Percentiles rank a stretch among this genome's conserved stretches.
These are phyloP conservation scores for Flaveria floridana DNA, from an alignment of 140 eudicot species.

Conservation along the genomic window DNA sequence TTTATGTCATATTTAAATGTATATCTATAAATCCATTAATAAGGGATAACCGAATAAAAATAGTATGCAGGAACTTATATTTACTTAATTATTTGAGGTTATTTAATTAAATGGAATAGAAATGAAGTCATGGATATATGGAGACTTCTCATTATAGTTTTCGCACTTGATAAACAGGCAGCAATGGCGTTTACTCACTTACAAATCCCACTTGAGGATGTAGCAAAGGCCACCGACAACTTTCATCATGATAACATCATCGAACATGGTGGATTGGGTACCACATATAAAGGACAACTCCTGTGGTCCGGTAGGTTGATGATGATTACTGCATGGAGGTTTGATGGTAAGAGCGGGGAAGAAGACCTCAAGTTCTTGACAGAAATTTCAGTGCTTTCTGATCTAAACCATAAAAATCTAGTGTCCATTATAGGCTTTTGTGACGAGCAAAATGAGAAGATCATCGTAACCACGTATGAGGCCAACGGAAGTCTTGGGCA, in stretches of 20 bases:
- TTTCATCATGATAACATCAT: slow-evolving; percentile 1
- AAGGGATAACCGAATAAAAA: no score
- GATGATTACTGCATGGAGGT: background rate
- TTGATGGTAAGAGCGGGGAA: background rate
- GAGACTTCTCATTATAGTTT: no score
- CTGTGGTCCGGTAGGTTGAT: background rate
- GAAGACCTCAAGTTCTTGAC: background rate
- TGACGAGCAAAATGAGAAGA: slow-evolving; percentile 21
- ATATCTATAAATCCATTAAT: no score
- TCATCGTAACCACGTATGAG: slow-evolving; percentile 2
- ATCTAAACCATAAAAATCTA: slow-evolving; percentile 18
- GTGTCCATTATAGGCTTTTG: slow-evolving; percentile 23
- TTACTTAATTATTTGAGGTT: no score
- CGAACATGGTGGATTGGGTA: background rate
- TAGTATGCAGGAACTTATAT: no score
- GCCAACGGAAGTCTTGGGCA: background rate
- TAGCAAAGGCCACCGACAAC: slow-evolving; percentile 20
- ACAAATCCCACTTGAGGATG: slow-evolving; percentile 1
- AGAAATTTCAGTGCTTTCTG: background rate
- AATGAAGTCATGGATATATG: no score
- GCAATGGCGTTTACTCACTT: background rate
- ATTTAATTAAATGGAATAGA: no score
- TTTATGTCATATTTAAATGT: no score
- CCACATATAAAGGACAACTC: background rate
- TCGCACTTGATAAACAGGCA: no score